A percentile compares a stretch with the other conserved stretches of the same genome.
These are phyloP conservation scores for Stagonosporopsis tanaceti DNA, from an alignment of 2,329 filamentous ascomycete species.

Conservation along the genomic window DNA sequence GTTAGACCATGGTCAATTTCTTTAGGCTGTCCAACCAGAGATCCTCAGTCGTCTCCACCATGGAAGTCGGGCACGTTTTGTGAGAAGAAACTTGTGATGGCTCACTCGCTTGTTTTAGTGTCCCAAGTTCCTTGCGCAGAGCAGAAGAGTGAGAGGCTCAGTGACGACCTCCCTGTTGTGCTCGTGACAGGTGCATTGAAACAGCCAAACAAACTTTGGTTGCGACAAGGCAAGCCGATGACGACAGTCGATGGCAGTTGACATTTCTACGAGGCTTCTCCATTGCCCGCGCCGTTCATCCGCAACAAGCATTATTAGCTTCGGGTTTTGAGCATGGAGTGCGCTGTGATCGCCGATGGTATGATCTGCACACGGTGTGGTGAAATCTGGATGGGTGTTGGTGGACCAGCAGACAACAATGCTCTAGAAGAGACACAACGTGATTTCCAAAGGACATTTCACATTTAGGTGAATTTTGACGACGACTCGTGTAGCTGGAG, in stretches of 20 bases:
- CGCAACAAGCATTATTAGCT: not conserved
- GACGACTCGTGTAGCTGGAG: not conserved
- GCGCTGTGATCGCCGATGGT: not conserved
- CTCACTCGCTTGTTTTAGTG: slow-evolving; percentile 10
- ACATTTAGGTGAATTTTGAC: not conserved
- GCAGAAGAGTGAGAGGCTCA: not conserved
- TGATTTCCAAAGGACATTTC: not conserved
- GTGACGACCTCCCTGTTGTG: slow-evolving; percentile 4
- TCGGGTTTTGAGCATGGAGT: not conserved
- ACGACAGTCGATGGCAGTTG: too few species aligned
- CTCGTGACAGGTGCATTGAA: not conserved
- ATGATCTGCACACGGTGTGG: not conserved
- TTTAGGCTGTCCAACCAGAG: slow-evolving; percentile 1
- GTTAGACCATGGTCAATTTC: slow-evolving; percentile 11
- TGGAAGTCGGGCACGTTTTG: slow-evolving; percentile 10
- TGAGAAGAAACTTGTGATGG: slow-evolving; percentile 10
- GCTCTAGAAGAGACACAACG: not conserved
- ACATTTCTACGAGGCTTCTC: not conserved
- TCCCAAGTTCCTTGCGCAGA: not conserved
- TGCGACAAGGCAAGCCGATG: not conserved
- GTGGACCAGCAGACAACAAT: not conserved
- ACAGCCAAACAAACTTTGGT: not conserved
- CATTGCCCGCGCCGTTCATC: not conserved
- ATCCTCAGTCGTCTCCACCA: slow-evolving; percentile 1
- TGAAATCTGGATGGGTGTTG: not conserved